Percentiles rank a stretch among this genome's conserved stretches.
phyloP scores from a whole-genome alignment of 208 protist species.

The Porcisia deanei region DNA sequence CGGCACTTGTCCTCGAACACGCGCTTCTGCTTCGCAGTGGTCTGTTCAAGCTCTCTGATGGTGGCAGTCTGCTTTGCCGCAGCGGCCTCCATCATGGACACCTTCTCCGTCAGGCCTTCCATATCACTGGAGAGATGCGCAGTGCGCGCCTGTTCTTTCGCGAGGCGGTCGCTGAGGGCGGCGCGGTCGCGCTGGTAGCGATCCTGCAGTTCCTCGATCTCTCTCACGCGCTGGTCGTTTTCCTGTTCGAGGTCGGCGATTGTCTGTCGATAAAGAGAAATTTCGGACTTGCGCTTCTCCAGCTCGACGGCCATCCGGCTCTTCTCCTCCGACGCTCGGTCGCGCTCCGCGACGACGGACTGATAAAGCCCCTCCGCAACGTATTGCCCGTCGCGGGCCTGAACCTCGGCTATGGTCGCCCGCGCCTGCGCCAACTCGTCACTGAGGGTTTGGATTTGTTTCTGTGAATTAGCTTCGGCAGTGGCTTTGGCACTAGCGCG shows the following conservation, averaged over 20 bases:
- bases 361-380: constrained; percentile 76
- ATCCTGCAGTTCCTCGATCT: constrained; percentile 78
- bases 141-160: constrained; percentile 47
- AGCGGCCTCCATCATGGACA: constrained; percentile 33
- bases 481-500: constrained; percentile 34
- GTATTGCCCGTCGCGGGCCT: constrained; percentile 39
- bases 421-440: constrained; percentile 50
- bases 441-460: constrained; percentile 48
- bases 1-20: constrained; percentile 74
- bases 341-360: constrained; percentile 52
- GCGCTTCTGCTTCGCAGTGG: constrained; percentile 53
- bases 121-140: constrained; percentile 35
- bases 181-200: constrained; percentile 55
- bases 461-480: constrained; percentile 52
- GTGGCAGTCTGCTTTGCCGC: constrained; percentile 25
- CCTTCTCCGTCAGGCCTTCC: constrained; percentile 17
- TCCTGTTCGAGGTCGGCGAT: constrained; percentile 80
- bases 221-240: constrained; percentile 81
- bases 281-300: constrained; percentile 87
- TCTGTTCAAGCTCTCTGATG: constrained; percentile 53
- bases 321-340: constrained; percentile 50
- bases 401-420: constrained; percentile 33
- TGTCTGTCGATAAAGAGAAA: constrained; percentile 85
- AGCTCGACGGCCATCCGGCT: constrained; percentile 49
- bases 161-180: constrained; percentile 44